Percentiles rank a stretch among this genome's conserved stretches.
Conservation (phyloP, 257 asterid species). For the Gynochthodes officinalis region DNA sequence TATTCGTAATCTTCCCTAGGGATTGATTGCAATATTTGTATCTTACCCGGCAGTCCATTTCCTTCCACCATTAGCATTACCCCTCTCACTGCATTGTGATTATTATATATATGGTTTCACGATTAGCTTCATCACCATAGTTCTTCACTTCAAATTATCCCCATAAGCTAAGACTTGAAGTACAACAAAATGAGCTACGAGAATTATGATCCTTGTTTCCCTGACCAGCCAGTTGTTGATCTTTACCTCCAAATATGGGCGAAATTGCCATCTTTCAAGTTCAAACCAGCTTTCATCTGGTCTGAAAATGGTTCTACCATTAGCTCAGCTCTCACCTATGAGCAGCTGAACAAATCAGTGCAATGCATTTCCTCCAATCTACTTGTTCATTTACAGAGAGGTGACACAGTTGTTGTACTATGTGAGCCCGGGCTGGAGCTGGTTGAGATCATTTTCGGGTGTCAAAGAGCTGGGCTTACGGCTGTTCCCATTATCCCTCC, state of each 20-base stretch:
- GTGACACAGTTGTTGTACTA: conserved; percentile 52
- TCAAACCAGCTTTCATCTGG: conserved; percentile 76
- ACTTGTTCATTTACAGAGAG: conserved; percentile 29
- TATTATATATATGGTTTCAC: not conserved
- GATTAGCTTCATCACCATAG: not conserved
- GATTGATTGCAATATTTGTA: not conserved
- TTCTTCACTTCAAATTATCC: not conserved
- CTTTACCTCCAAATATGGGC: conserved; percentile 77
- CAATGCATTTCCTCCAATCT: conserved; percentile 44
- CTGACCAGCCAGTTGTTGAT: conserved; percentile 61
- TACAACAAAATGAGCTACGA: conserved; percentile 33
- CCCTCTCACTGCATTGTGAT: not conserved
- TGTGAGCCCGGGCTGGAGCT: conserved; percentile 65
- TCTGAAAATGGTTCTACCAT: conserved; percentile 54
- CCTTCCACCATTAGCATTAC: not conserved
- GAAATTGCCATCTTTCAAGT: conserved; percentile 42
- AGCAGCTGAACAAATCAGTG: conserved; percentile 47
- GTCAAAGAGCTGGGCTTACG: conserved; percentile 69
- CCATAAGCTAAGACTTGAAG: not conserved
- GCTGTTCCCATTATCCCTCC: conserved; percentile 63
- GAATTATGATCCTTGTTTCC: conserved; percentile 56
- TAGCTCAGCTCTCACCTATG: conserved; percentile 42
- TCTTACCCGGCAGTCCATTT: not conserved
- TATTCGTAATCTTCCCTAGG: not conserved
- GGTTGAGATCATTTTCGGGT: conserved; percentile 56